phyloP scores from a whole-genome alignment of 805 yeast species.

The Schwanniomyces sp. region DNA sequence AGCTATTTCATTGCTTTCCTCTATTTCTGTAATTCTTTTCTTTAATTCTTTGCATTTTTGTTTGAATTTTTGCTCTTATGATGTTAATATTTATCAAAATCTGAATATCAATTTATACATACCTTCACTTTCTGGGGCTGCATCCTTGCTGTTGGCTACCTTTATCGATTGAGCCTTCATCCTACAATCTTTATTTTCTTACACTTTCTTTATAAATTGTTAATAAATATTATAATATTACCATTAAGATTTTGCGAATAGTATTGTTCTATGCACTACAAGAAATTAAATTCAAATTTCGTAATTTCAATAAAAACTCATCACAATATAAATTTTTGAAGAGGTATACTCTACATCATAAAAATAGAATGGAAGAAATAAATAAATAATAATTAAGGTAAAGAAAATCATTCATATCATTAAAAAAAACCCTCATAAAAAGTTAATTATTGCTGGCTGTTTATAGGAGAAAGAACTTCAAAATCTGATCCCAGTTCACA shows the following conservation, averaged over 20 bases:
- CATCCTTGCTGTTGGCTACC: constrained; percentile 16
- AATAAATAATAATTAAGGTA: background rate
- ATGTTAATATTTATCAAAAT: constrained; percentile 4
- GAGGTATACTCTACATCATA: background rate
- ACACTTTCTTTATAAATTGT: too few species aligned
- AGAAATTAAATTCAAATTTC: too few species aligned
- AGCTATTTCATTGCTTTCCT: constrained; percentile 73
- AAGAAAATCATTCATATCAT: background rate
- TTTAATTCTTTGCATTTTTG: constrained; percentile 73
- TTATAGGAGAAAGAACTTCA: constrained; percentile 33
- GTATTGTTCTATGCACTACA: background rate
- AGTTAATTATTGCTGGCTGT: constrained; percentile 2
- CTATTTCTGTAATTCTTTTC: constrained; percentile 67
- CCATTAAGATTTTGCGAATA: background rate
- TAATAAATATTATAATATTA: too few species aligned
- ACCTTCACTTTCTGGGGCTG: constrained; percentile 43
- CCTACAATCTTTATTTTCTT: background rate
- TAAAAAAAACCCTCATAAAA: constrained; percentile 2
- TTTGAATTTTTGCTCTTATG: constrained; percentile 42
- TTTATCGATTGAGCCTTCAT: constrained; percentile 10
- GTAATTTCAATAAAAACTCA: background rate
- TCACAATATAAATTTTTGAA: background rate
- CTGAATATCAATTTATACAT: constrained; percentile 14
- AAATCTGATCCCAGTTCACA: constrained; percentile 34
- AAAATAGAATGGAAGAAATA: background rate